Percentiles rank a stretch among this genome's conserved stretches.
These are phyloP conservation scores for Colletotrichum tabaci DNA, from an alignment of 2,329 filamentous ascomycete genomes.

Conservation along the genomic window DNA sequence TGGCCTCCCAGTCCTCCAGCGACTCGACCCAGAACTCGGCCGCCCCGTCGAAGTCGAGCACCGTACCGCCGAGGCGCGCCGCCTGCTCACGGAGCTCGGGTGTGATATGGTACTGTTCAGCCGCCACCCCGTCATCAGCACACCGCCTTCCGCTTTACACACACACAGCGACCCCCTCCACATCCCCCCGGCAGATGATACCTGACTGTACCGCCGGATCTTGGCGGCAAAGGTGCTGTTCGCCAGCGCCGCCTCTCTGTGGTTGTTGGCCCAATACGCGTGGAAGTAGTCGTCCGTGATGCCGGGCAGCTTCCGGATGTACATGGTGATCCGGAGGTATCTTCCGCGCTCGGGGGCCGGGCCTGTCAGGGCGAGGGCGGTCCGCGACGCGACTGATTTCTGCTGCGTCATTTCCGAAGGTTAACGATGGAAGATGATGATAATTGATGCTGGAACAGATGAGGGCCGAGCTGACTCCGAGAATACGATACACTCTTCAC, in stretches of 20 bases:
- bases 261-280: constrained; percentile 49
- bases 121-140: background rate
- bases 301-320: constrained; percentile 48
- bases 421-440: background rate
- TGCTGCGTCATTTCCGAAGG: background rate
- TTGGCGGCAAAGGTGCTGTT: constrained; percentile 46
- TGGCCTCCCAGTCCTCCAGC: constrained; percentile 34
- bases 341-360: constrained; percentile 35
- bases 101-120: constrained; percentile 37
- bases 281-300: constrained; percentile 50
- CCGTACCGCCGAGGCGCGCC: constrained; percentile 21
- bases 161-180: too few species aligned
- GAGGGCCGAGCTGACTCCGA: background rate
- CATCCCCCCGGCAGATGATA: background rate
- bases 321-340: constrained; percentile 47
- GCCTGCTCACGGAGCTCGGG: constrained; percentile 29
- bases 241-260: constrained; percentile 45
- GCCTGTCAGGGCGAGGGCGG: constrained; percentile 15
- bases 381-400: background rate
- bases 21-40: constrained; percentile 41
- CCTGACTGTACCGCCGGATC: constrained; percentile 37
- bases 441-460: too few species aligned
- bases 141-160: background rate
- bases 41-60: constrained; percentile 42
- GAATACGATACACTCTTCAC: background rate